Conservation (phyloP, 1,139 yeast species). For the Nakaseomyces nivariensis region DNA sequence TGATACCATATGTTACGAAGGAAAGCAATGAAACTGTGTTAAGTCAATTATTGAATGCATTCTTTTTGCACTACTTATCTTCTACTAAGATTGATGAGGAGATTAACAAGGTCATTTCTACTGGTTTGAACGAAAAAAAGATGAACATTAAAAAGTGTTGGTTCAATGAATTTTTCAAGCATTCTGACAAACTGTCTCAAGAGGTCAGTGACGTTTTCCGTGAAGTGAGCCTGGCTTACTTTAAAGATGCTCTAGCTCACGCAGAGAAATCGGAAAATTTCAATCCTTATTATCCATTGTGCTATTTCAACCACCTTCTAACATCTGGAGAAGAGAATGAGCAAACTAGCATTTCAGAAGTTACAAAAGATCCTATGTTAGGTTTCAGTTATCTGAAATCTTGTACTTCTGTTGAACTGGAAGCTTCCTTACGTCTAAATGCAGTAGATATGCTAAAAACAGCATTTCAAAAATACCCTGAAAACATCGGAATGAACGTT, state of each 20-base stretch:
- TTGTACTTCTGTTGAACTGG: conserved; percentile 15
- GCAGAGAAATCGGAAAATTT: conserved; percentile 7
- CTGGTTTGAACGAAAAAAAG: conserved; percentile 61
- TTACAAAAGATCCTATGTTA: conserved; percentile 11
- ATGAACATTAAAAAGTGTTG: conserved; percentile 55
- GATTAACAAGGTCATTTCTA: conserved; percentile 30
- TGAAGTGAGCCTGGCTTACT: conserved; percentile 26
- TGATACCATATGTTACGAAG: conserved; percentile 48
- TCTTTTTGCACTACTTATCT: conserved; percentile 35
- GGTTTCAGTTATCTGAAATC: conserved; percentile 20
- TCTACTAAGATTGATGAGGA: conserved; percentile 11
- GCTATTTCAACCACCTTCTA: conserved; percentile 18
- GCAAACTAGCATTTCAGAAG: conserved; percentile 5
- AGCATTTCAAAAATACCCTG: conserved; percentile 17
- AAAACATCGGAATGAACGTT: conserved; percentile 17
- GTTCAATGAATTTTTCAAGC: conserved; percentile 37
- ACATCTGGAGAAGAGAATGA: conserved; percentile 4
- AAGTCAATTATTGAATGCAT: conserved; percentile 40
- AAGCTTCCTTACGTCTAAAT: conserved; percentile 14
- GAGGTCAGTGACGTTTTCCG: conserved; percentile 28
- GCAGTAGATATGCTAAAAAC: conserved; percentile 14
- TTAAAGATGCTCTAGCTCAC: conserved; percentile 16
- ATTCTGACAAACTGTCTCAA: conserved; percentile 32
- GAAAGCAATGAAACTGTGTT: conserved; percentile 70
- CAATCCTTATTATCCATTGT: conserved; percentile 20